A percentile compares a stretch with the other conserved stretches of the same genome.
Evolutionary conservation across 2,329 filamentous ascomycete species (phyloP).

Genomic region (Venturia asperata): DNA sequence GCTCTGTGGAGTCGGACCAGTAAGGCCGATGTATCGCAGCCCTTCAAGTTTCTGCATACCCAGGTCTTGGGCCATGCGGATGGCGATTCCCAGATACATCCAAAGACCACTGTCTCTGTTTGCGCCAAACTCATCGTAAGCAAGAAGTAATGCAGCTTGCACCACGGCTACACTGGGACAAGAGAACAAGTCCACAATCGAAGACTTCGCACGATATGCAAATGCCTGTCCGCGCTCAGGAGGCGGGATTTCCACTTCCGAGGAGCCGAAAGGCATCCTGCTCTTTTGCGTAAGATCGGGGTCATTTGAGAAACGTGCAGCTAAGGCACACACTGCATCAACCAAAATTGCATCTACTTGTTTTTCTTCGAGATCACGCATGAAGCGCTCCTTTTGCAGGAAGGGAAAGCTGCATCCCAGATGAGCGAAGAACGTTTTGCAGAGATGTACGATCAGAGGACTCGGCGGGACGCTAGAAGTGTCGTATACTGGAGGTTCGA

Average conservation of each 20-base stretch:
- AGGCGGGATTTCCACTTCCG: conserved; percentile 35
- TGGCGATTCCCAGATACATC: conserved; percentile 88
- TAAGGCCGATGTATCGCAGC: conserved; percentile 51
- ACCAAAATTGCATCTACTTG: conserved; percentile 76
- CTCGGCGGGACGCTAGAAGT: conserved; percentile 64
- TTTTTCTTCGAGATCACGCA: conserved; percentile 72
- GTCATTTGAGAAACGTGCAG: conserved; percentile 68
- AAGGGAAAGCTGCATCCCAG: conserved; percentile 85
- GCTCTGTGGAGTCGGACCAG: conserved; percentile 50
- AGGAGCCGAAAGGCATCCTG: conserved; percentile 33
- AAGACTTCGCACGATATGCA: conserved; percentile 74
- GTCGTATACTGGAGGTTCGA: conserved; percentile 63
- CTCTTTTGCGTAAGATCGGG: conserved; percentile 45
- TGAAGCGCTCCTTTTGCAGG: conserved; percentile 63
- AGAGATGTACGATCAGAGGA: conserved; percentile 66
- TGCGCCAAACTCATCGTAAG: conserved; percentile 82
- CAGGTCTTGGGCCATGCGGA: conserved; percentile 72
- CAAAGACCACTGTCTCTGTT: conserved; percentile 84
- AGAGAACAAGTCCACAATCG: conserved; percentile 73
- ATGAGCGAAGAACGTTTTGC: conserved; percentile 73
- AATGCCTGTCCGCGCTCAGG: conserved; percentile 71
- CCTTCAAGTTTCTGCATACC: conserved; percentile 78
- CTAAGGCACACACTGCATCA: conserved; percentile 75
- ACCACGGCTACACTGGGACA: conserved; percentile 78
- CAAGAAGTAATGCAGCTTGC: conserved; percentile 74